Base-by-base conservation (phyloP, 2,329 filamentous ascomycete genomes). In the Calonectria pauciramosa region DNA sequence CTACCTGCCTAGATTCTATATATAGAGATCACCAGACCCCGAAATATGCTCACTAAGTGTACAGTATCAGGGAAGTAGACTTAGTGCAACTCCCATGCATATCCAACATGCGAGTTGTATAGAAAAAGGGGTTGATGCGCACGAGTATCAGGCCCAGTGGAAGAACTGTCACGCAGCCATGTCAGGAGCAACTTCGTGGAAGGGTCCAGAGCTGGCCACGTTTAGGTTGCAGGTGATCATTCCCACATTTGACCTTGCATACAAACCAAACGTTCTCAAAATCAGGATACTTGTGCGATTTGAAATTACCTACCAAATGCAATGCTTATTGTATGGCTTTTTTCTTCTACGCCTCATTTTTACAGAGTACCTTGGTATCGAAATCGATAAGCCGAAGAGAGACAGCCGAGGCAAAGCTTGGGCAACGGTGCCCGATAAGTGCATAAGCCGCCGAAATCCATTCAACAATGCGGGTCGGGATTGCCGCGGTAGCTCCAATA, bases 401-500 rank as follows among this genome's bases (percentile, higher is more conserved):
- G 41, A 49, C 41, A 32, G 41, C 60, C 60, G 60, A 65, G 60
- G 60, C 67, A 63, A 68, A 34, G 26, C 6, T 38, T 26, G 41
- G 30, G 11, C 49, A 54, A 49, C 36, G 41, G 14, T 23, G 41
- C 11, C 47, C 75, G 56, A 56, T 80, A 77, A 72, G 64, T 79
- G 73, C 77, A 81, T 81, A 75, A 69, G 30, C 23, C 38, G 69
- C 78, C 56, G 73, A 72, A 78, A 68, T 70, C 59, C 49, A 77
- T 75, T 73, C 73, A 73, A 63, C 49, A 72, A 75, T 59, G 59
- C 75, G 69, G 56, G 60, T 67, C 34, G 56, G 65, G 26, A 72
- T 79, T 78, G 74, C 79, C 80, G 77, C 80, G 79, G 80, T 70
- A 76, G 75, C 71, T 51, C 73, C 68, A 73, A 79, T 78, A 76